Percentiles rank a stretch among this genome's conserved stretches.
These are phyloP conservation scores for Teratosphaeria destructans DNA, from an alignment of 2,329 filamentous ascomycete genomes.

Conservation along the genomic window DNA sequence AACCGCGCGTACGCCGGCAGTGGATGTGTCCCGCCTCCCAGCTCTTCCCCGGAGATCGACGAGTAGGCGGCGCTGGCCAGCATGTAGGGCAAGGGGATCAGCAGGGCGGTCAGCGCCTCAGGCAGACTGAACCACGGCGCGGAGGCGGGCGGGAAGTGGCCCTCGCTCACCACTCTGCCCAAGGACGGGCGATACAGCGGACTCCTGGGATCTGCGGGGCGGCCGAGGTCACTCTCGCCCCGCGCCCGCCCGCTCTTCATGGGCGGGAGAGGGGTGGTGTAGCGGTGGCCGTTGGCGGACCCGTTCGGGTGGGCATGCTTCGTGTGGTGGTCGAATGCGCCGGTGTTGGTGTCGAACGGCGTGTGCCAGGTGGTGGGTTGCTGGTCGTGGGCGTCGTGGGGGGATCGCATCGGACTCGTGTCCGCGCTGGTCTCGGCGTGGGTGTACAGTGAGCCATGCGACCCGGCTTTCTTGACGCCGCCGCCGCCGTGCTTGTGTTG, in stretches of 20 bases:
- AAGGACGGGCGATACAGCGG: slow-evolving; percentile 11
- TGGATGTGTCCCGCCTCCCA: slow-evolving; percentile 13
- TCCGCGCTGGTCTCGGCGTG: slow-evolving; percentile 21
- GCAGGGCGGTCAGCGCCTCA: slow-evolving; percentile 40
- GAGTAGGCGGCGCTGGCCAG: slow-evolving; percentile 38
- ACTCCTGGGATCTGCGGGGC: slow-evolving; percentile 16
- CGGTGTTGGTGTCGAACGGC: slow-evolving; percentile 12
- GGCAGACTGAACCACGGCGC: slow-evolving; percentile 27
- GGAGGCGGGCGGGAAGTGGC: slow-evolving; percentile 8
- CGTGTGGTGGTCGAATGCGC: slow-evolving; percentile 12
- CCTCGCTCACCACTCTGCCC: slow-evolving; percentile 2
- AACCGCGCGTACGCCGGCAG: slow-evolving; percentile 21
- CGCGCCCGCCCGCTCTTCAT: slow-evolving; percentile 30
- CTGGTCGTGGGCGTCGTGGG: background rate
- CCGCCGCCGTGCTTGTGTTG: too few species aligned
- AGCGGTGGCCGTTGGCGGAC: slow-evolving; percentile 15
- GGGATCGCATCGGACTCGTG: slow-evolving; percentile 18
- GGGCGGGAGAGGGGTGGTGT: slow-evolving; percentile 5
- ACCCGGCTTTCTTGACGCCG: slow-evolving; percentile 10
- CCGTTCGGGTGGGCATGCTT: slow-evolving; percentile 18
- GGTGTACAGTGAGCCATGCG: slow-evolving; percentile 16
- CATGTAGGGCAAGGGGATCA: slow-evolving; percentile 40
- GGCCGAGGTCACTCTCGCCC: slow-evolving; percentile 37
- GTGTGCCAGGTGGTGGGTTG: slow-evolving; percentile 6
- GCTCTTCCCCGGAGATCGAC: slow-evolving; percentile 11